Base-by-base conservation (phyloP, 208 protist genomes). In the Leishmania guyanensis region DNA sequence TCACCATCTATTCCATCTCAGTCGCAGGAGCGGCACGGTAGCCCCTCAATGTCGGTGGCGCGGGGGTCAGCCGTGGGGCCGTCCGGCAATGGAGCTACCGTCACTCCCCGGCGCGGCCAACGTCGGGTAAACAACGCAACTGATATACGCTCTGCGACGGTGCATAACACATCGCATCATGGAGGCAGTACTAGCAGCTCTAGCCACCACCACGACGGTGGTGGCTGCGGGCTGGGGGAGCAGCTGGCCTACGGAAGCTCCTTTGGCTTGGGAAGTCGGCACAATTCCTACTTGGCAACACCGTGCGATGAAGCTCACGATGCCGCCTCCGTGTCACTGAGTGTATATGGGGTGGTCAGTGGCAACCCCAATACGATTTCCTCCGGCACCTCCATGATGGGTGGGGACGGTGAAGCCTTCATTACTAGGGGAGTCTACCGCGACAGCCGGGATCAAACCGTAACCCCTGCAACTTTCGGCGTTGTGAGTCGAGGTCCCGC, bases 231-330 rank as follows among this genome's bases (percentile, higher is more conserved):
- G 3, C 69, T 60, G 2, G 71, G 20, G 2, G 77, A 78, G n/a
- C 46, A 78, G n/a, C 66, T 66, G 22, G 62, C 33, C 22, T 81
- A 81, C 71, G 81, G 60, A 53, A 74, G 77, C 81, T 73, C 51
- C 60, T 81, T 77, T 48, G 50, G 77, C 71, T n/a, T 81, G 69
- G 43, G 29, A 0, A 54, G 60, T 39, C 76, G 10, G 26, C 75
- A 77, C 4, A 12, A 65, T 1, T 58, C 75, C 36, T 77, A 77
- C 76, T 78, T 60, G 4, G 62, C 77, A 26, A 56, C 75, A 0
- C 68, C 73, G 53, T 62, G 12, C 73, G 73, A 77, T 2, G 73
- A 46, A 12, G 39, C 36, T 5, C 73, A 22, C 54, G 17, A 66
- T 65, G 54, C 17, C 33, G 20, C 53, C 33, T 62, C 56, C 54